Evolutionary conservation across 257 asterid genomes (phyloP), one percentile per base, ranked within the genome.

Genomic region (Misopates orontium): DNA sequence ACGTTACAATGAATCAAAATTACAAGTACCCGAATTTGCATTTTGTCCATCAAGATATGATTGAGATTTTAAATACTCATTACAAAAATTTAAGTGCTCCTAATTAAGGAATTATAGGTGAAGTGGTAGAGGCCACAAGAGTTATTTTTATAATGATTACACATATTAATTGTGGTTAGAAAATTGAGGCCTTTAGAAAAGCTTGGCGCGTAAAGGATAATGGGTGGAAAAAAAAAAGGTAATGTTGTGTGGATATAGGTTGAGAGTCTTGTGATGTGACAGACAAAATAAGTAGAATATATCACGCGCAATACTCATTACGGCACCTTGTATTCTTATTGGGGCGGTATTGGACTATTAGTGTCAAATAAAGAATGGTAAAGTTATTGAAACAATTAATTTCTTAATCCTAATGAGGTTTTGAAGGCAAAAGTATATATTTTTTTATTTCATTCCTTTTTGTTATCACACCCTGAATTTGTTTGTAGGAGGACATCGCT

Each of bases 271-370:
- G 32, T 47, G 69, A 70, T 60, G 47, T 47, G 69, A 75, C 41
- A n/a, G 57, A 60, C 67, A 59, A 69, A 60, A 22, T 40, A 40
- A 50, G 47, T 66, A 53, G 41, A 58, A 55, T 62, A n/a, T 10
- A n/a, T 62, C 68, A 62, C 80, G 77, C 71, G 74, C 71, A 62
- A 62, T 45, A 12, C 36, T 60, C 66, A 62, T 56, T 50, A 28
- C 24, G 3, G 28, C 41, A 24, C 31, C 44, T 68, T 54, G 7
- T 19, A 49, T 23, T 8, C 1, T 19, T 54, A 47, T 14, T 42
- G 15, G 20, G 21, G 19, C 42, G 20, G 31, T 58, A 8, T 58
- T 58, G 49, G 49, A 18, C 20, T 36, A 36, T 4, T 3, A 36
- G 8, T 36, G 11, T 8, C 1, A 36, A 9, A 3, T 1, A 36